Evolutionary conservation across 2,329 filamentous ascomycete species (phyloP).

Genomic region (Exophiala aquamarina): DNA sequence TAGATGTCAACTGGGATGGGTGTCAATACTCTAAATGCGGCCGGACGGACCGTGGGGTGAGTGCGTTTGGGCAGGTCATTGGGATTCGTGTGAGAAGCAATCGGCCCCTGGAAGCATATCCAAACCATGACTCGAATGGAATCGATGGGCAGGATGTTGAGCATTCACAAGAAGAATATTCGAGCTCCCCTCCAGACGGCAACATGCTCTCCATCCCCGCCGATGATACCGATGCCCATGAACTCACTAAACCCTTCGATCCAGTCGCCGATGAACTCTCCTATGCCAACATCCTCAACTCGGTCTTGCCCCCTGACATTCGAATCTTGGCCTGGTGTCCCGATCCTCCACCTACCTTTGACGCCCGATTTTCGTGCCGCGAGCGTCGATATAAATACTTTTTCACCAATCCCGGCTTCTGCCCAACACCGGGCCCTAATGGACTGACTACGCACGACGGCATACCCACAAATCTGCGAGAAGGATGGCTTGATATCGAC

Average conservation of each 20-base stretch:
- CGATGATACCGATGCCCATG: conserved; percentile 37
- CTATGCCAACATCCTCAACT: conserved; percentile 82
- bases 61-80: conserved; percentile 95
- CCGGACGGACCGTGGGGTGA: conserved; percentile 88
- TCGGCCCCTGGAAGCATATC: conserved; percentile 55
- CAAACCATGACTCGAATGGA: too few relatives aligned
- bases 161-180: conserved; percentile 1
- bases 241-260: conserved; percentile 49
- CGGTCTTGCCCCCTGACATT: conserved; percentile 84
- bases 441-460: conserved; percentile 41
- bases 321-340: conserved; percentile 92
- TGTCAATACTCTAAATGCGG: conserved; percentile 95
- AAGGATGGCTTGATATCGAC: conserved; percentile 82
- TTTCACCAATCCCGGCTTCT: conserved; percentile 90
- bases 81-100: conserved; percentile 79
- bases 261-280: conserved; percentile 76
- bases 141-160: too few relatives aligned
- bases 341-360: conserved; percentile 73
- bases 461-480: conserved; percentile 41
- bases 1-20: conserved; percentile 70
- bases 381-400: conserved; percentile 95
- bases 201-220: conserved; percentile 33
- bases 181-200: background rate
- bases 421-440: conserved; percentile 60
- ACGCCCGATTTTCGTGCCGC: conserved; percentile 87